Evolutionary conservation across 768 basidiomycete species (phyloP), one percentile per base, ranked within the genome.

Genomic region (Hebeloma cylindrosporum): DNA sequence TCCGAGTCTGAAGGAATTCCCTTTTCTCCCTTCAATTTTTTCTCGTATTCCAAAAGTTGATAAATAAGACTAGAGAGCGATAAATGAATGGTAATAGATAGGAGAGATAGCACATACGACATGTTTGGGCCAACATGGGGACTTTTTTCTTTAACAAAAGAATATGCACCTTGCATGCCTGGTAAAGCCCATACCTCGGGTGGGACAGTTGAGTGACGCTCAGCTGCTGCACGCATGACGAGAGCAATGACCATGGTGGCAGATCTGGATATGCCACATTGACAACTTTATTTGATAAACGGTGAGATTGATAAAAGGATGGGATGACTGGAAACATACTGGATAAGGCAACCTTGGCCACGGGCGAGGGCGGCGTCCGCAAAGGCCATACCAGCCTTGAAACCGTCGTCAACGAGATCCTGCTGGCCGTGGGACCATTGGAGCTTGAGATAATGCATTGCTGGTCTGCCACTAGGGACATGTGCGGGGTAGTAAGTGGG

Each of bases 401-500:
- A 92, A 36, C 90, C 91, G 29, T 79, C 68, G 2, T 80, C 66
- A 53, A 92, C 89, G 28, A 95, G 79, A 62, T 95, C 86, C 44
- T 86, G 77, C 66, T 94, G 89, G n/a, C 93, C 93, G 60, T 95
- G 93, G 17, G 90, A 93, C 93, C 93, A 95, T 40, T 78, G 77
- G 20, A 94, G 78, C 63, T 91, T 92, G 66, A 92, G 83, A 61
- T 94, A 93, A 64, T 91, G 81, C 76, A 93, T 80, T 13, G 74
- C 74, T 0, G 91, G 89, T 52, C 88, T 76, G 43, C 87, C 89
- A 37, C 71, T 81, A 26, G 77, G 68, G 7, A 78, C 59, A 62
- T 90, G 79, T 2, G 88, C 73, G 9, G 84, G 80, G 56, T 83
- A 79, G 61, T 82, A 86, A 17, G 81, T 80, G 9, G 78, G 61